phyloP scores from a whole-genome alignment of 2,329 filamentous ascomycete genomes.

The Pseudogymnoascus sp. region DNA sequence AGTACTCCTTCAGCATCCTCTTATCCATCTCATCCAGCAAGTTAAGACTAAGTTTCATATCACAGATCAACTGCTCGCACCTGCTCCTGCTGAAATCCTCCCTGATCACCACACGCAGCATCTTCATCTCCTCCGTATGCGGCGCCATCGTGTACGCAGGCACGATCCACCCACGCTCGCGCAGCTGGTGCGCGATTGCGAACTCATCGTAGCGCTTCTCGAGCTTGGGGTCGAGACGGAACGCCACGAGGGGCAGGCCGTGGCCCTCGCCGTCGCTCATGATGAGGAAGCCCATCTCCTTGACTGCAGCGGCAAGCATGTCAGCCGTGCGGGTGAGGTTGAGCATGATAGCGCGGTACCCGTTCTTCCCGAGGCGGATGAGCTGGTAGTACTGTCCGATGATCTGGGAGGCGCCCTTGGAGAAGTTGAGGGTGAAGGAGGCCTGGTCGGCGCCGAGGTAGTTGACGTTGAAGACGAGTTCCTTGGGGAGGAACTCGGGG shows the following conservation, averaged over 20 bases:
- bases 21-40: constrained; percentile 67
- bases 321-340: constrained; percentile 87
- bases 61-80: constrained; percentile 68
- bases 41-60: constrained; percentile 69
- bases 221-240: constrained; percentile 56
- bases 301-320: constrained; percentile 68
- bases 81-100: constrained; percentile 82
- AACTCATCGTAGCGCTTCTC: constrained; percentile 57
- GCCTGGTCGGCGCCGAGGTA: constrained; percentile 93
- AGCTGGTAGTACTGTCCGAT: constrained; percentile 98
- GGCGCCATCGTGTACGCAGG: constrained; percentile 97
- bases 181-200: constrained; percentile 72
- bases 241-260: constrained; percentile 84
- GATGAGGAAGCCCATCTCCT: constrained; percentile 73
- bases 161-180: constrained; percentile 83
- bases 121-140: constrained; percentile 72
- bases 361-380: constrained; percentile 86
- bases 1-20: constrained; percentile 59
- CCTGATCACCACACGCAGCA: constrained; percentile 85
- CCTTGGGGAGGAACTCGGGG: constrained; percentile 70
- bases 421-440: constrained; percentile 96
- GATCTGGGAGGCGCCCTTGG: constrained; percentile 86
- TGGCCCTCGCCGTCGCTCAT: constrained; percentile 72
- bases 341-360: constrained; percentile 87
- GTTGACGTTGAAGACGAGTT: constrained; percentile 98